A percentile compares a stretch with the other conserved stretches of the same genome.
Evolutionary conservation across 139 green algal genomes (phyloP).

Genomic region (Chloropicon primus): DNA sequence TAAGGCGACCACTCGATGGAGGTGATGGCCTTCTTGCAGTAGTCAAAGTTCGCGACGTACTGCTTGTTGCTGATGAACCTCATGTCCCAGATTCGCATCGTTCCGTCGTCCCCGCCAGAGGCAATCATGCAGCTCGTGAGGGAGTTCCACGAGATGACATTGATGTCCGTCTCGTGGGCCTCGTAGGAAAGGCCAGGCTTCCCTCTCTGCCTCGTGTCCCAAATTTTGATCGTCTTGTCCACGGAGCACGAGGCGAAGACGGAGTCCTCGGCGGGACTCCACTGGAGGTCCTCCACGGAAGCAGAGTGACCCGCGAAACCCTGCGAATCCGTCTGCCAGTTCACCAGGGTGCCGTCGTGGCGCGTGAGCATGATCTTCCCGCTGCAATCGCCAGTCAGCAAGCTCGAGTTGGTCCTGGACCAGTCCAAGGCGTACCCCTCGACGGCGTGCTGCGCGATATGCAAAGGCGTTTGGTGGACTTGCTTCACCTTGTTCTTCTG

Average conservation of each 20-base stretch:
- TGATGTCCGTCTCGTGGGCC: constrained; percentile 78
- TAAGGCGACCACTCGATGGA: constrained; percentile 87
- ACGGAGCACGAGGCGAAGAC: constrained; percentile 74
- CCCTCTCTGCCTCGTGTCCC: constrained; percentile 56
- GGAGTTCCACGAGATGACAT: constrained; percentile 91
- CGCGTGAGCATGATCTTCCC: constrained; percentile 38
- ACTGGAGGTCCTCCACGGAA: constrained; percentile 89
- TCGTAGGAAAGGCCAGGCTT: constrained; percentile 28
- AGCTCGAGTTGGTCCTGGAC: constrained; percentile 35
- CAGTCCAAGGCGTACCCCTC: constrained; percentile 90
- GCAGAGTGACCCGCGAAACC: constrained; percentile 34
- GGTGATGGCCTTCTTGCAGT: constrained; percentile 55
- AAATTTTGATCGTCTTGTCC: constrained; percentile 71
- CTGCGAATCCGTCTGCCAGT: neutral
- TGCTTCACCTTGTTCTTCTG: constrained; percentile 7
- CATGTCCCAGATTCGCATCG: constrained; percentile 89
- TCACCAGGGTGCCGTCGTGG: neutral
- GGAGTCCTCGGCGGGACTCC: constrained; percentile 75
- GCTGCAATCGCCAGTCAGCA: constrained; percentile 62
- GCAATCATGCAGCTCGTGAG: constrained; percentile 86
- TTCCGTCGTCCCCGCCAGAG: constrained; percentile 73
- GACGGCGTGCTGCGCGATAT: constrained; percentile 23
- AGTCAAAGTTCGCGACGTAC: constrained; percentile 53
- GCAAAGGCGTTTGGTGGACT: constrained; percentile 21
- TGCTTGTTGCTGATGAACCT: constrained; percentile 39